Conservation (phyloP, 139 green algal genomes). For the Closterium sp. region DNA sequence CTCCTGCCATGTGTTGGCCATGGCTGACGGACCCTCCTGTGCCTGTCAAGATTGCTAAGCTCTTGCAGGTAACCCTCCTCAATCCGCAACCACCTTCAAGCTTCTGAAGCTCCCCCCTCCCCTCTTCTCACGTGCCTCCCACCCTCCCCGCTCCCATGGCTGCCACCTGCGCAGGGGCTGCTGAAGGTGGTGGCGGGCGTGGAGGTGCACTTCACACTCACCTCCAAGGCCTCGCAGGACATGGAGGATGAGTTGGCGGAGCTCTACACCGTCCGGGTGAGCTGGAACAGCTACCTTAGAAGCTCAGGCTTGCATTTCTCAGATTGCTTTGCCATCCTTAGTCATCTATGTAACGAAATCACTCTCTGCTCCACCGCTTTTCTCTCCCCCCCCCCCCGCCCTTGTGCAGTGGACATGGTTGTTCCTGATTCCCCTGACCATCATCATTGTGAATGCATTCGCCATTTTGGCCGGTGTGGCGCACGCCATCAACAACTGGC, state of each 20-base stretch:
- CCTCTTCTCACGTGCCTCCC: not conserved
- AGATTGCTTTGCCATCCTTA: not conserved
- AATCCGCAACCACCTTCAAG: not conserved
- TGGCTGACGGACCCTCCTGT: not conserved
- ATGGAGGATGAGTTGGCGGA: slow-evolving; percentile 1
- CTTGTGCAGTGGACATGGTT: slow-evolving; percentile 35
- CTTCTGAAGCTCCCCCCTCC: not conserved
- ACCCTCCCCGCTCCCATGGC: no score
- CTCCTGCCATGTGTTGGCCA: no score
- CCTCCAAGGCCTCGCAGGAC: slow-evolving; percentile 14
- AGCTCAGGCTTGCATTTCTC: not conserved
- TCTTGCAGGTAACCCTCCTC: not conserved
- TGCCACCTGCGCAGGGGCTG: slow-evolving; percentile 8
- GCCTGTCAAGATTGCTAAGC: not conserved
- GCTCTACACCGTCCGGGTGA: slow-evolving; percentile 24
- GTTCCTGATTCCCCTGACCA: slow-evolving; percentile 31
- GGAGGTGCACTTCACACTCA: slow-evolving; percentile 35
- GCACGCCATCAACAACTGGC: not conserved
- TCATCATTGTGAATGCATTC: slow-evolving; percentile 31
- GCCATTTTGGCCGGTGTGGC: slow-evolving; percentile 15
- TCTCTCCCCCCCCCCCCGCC: not conserved
- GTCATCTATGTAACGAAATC: no score
- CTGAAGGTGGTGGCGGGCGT: slow-evolving; percentile 33
- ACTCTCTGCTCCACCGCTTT: not conserved
- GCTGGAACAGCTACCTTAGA: not conserved